Evolutionary conservation across 1,284 basidiomycete genomes (phyloP).

Genomic region (Rhodotorula mucilaginosa): DNA sequence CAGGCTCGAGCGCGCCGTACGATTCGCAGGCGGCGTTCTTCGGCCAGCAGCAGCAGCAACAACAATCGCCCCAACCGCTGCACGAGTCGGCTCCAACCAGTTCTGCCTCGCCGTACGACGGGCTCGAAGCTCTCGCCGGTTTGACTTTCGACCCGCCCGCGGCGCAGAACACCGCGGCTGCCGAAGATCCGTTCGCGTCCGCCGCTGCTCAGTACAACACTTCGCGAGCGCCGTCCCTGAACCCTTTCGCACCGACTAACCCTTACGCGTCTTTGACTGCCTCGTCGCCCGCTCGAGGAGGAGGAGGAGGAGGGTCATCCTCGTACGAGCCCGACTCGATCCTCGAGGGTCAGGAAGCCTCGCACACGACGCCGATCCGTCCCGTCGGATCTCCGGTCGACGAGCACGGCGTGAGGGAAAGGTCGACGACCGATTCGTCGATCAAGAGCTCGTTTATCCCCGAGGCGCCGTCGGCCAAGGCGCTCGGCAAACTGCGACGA

Average conservation of each 20-base stretch:
- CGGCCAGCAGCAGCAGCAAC: not conserved
- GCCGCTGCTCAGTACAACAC: not conserved
- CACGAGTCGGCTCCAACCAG: not conserved
- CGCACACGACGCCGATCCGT: not conserved
- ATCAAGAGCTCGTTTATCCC: constrained; percentile 19
- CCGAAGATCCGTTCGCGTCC: not conserved
- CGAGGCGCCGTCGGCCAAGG: constrained; percentile 37
- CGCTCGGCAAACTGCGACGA: constrained; percentile 43
- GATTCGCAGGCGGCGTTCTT: constrained; percentile 26
- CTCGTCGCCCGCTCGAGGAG: too few relatives aligned
- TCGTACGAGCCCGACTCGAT: not conserved
- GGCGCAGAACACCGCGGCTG: too few relatives aligned
- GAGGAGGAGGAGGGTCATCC: too few relatives aligned
- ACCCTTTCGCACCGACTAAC: constrained; percentile 10
- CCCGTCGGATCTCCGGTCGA: not conserved
- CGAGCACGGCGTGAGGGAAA: not conserved
- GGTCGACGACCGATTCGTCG: constrained; percentile 3
- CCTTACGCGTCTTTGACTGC: constrained; percentile 20
- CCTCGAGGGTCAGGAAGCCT: not conserved
- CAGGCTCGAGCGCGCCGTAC: not conserved
- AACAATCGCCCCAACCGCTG: too few relatives aligned
- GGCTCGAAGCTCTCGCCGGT: constrained; percentile 13
- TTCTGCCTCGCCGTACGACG: constrained; percentile 15
- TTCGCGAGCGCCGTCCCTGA: not conserved
- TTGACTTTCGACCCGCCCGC: constrained; percentile 1